Conservation (phyloP, 2,329 filamentous ascomycete species). For the Colletotrichum acutatum region DNA sequence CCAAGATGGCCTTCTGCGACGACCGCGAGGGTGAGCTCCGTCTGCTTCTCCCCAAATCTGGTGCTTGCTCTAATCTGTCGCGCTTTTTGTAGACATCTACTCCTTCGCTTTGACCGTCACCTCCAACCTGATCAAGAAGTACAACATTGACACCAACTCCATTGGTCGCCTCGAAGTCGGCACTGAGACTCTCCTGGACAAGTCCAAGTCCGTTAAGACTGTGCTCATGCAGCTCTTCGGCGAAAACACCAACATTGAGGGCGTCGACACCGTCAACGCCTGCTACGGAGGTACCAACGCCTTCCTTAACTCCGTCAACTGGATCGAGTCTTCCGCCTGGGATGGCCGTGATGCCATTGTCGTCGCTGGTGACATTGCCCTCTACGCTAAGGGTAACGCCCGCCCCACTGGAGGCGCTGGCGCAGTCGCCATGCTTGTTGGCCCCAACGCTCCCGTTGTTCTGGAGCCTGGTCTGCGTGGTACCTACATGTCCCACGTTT, state of each 20-base stretch:
- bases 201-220: slow-evolving; percentile 91
- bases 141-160: slow-evolving; percentile 81
- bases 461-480: slow-evolving; percentile 83
- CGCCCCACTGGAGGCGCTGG: slow-evolving; percentile 85
- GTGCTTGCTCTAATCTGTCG: slow-evolving; percentile 36
- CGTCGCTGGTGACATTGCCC: slow-evolving; percentile 83
- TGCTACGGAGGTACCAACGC: slow-evolving; percentile 91
- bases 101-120: slow-evolving; percentile 83
- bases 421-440: slow-evolving; percentile 81
- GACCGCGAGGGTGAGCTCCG: slow-evolving; percentile 79
- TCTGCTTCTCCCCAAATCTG: neutral
- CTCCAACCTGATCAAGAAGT: slow-evolving; percentile 83
- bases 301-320: slow-evolving; percentile 85
- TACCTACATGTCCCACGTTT: slow-evolving; percentile 84
- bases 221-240: slow-evolving; percentile 89
- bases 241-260: slow-evolving; percentile 86
- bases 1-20: slow-evolving; percentile 92
- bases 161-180: slow-evolving; percentile 87
- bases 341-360: slow-evolving; percentile 86
- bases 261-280: slow-evolving; percentile 84
- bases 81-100: slow-evolving; percentile 77
- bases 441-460: slow-evolving; percentile 80
- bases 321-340: slow-evolving; percentile 89
- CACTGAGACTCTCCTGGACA: slow-evolving; percentile 87
- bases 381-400: slow-evolving; percentile 86